A percentile compares a stretch with the other conserved stretches of the same genome.
Evolutionary conservation across 1,139 yeast species (phyloP).

Genomic region (Lizanozyma gosingica): DNA sequence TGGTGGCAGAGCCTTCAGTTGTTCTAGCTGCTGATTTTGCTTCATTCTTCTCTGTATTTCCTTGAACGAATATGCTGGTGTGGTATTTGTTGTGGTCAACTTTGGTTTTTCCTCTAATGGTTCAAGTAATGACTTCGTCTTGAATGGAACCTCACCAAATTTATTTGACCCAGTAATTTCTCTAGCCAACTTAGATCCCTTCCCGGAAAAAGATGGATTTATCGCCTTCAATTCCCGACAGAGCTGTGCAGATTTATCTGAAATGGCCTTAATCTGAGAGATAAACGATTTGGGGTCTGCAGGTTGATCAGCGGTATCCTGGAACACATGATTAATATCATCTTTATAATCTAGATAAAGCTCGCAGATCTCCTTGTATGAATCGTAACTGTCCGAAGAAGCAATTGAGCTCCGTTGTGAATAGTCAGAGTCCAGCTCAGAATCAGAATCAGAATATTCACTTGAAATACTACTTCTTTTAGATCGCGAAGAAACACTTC

Average conservation of each 20-base stretch:
- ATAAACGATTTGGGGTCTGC: slow-evolving; percentile 17
- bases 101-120: neutral
- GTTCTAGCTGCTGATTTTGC: neutral
- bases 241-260: slow-evolving; percentile 29
- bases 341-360: slow-evolving; percentile 17
- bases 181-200: slow-evolving; percentile 38
- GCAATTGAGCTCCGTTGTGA: slow-evolving; percentile 6
- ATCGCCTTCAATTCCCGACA: slow-evolving; percentile 30
- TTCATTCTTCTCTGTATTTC: neutral
- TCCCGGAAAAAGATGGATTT: slow-evolving; percentile 33
- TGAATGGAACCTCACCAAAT: slow-evolving; percentile 32
- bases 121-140: slow-evolving; percentile 24
- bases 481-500: neutral
- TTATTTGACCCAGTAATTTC: slow-evolving; percentile 38
- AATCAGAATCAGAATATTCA: slow-evolving; percentile 7
- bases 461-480: neutral
- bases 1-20: neutral
- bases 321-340: slow-evolving; percentile 15
- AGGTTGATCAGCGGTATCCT: slow-evolving; percentile 7
- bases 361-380: neutral
- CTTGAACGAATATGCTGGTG: neutral
- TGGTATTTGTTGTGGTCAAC: neutral
- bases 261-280: slow-evolving; percentile 22
- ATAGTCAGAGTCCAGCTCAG: slow-evolving; percentile 16
- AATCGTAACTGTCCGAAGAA: neutral